phyloP scores from a whole-genome alignment of 306 rosid species.

The Cicer judaicum region DNA sequence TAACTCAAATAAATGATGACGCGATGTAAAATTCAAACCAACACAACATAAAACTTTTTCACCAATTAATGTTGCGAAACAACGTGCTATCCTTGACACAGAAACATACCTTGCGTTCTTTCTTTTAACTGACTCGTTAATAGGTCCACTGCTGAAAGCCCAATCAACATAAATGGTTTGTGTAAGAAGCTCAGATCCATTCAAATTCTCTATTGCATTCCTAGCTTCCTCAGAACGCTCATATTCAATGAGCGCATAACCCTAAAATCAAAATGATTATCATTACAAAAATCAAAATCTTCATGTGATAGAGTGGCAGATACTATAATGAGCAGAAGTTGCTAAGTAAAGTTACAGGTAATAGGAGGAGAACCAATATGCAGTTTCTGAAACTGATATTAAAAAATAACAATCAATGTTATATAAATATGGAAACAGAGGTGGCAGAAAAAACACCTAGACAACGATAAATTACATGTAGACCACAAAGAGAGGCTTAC shows the following conservation, averaged over 20 bases:
- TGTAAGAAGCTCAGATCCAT: conserved; percentile 80
- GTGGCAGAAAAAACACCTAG: conserved; percentile 1
- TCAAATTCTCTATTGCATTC: conserved; percentile 81
- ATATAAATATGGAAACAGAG: neutral
- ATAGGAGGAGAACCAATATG: neutral
- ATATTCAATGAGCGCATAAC: conserved; percentile 64
- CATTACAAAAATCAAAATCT: conserved; percentile 26
- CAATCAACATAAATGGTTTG: conserved; percentile 83
- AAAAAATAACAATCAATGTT: neutral
- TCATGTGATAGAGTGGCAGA: neutral
- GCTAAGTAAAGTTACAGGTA: neutral
- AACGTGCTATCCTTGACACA: conserved; percentile 6
- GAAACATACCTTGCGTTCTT: conserved; percentile 74
- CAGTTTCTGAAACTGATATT: neutral
- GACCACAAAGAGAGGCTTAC: neutral
- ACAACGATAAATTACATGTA: conserved; percentile 29
- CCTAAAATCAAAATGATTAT: conserved; percentile 44
- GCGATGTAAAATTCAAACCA: conserved; percentile 6
- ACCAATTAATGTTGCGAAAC: neutral
- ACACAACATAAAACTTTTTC: neutral
- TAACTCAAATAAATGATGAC: conserved; percentile 18
- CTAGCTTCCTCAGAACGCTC: conserved; percentile 71
- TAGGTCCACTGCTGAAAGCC: conserved; percentile 97
- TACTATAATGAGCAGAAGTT: neutral
- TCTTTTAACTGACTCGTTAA: conserved; percentile 72